These are phyloP conservation scores for Volvox africanus DNA, from an alignment of 139 green algal species.

Conservation along the genomic window DNA sequence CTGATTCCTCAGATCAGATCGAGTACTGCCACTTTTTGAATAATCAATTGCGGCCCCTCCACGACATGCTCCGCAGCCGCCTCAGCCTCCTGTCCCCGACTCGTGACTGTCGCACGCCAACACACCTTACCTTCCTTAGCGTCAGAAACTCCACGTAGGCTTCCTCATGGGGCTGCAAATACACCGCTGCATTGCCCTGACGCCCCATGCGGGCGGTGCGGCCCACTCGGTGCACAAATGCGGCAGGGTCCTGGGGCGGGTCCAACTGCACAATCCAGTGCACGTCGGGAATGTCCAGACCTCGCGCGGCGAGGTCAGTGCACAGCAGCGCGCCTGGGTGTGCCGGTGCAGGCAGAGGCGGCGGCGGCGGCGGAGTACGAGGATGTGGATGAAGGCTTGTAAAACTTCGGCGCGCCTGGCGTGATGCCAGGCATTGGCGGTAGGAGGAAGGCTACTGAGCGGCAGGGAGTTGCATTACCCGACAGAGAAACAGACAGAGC, in stretches of 20 bases:
- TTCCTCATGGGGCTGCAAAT: constrained; percentile 84
- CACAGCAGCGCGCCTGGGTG: constrained; percentile 81
- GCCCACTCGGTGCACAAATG: constrained; percentile 84
- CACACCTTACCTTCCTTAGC: constrained; percentile 78
- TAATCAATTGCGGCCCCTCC: too few relatives aligned
- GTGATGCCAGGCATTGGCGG: background rate
- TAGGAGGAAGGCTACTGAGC: background rate
- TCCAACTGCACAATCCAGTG: constrained; percentile 90
- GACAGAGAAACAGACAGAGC: too few relatives aligned
- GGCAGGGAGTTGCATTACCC: background rate
- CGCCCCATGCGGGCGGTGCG: constrained; percentile 94
- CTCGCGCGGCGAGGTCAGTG: constrained; percentile 95
- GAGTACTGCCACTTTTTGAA: too few relatives aligned
- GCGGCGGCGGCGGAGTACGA: too few relatives aligned
- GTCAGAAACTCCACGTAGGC: constrained; percentile 92
- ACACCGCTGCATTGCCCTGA: constrained; percentile 79
- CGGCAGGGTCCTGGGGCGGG: constrained; percentile 88
- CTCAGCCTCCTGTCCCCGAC: too few relatives aligned
- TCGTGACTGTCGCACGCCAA: too few relatives aligned
- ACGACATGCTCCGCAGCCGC: too few relatives aligned
- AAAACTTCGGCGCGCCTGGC: too few relatives aligned
- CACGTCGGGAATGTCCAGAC: constrained; percentile 94
- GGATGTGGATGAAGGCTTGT: too few relatives aligned
- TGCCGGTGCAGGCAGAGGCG: background rate
- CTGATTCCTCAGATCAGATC: too few relatives aligned